phyloP scores from a whole-genome alignment of 73 alveolate species.

The Paramecium bursaria region DNA sequence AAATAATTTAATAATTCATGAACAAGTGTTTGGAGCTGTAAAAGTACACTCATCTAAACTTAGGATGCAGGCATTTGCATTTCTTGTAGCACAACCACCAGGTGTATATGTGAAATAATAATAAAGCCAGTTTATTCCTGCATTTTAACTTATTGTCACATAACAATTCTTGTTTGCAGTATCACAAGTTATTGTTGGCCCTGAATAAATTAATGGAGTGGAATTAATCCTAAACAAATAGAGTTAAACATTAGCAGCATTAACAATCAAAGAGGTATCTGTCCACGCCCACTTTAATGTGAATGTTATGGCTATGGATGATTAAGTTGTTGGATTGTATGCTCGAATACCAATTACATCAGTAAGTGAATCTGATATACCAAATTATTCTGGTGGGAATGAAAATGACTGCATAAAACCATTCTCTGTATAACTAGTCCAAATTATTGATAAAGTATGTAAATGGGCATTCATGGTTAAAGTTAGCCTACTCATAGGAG shows the following conservation, averaged over 20 bases:
- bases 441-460: neutral
- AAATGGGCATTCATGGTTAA: neutral
- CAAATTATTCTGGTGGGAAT: neutral
- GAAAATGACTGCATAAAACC: neutral
- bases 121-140: neutral
- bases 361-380: neutral
- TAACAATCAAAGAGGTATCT: neutral
- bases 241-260: neutral
- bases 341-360: neutral
- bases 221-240: neutral
- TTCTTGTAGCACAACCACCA: slow-evolving; percentile 14
- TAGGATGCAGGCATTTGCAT: neutral
- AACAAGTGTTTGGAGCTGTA: neutral
- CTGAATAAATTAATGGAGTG: neutral
- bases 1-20: too few relatives aligned
- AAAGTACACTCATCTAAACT: neutral
- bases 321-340: neutral
- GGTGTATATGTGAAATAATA: neutral
- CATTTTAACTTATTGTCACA: neutral
- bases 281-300: neutral
- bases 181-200: neutral
- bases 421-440: neutral
- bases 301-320: neutral
- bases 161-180: neutral
- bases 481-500: neutral